Evolutionary conservation across 192 early-diverging fungal species (phyloP).

Genomic region (Podochytrium sp.): DNA sequence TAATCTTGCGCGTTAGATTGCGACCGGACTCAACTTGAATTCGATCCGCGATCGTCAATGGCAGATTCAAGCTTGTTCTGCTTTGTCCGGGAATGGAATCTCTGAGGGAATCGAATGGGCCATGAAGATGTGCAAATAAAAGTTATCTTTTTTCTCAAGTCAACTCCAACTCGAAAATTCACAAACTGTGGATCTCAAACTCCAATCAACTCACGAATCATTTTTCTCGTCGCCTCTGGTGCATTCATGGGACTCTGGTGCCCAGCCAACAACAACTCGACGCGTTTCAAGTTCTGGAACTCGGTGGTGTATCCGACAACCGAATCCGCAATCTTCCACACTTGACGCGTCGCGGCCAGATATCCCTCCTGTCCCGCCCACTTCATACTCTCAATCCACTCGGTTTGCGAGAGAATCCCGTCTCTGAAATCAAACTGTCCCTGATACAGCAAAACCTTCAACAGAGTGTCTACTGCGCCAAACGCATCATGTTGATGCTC

Average conservation of each 20-base stretch:
- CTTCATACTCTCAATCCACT: conserved; percentile 71
- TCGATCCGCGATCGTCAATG: conserved; percentile 60
- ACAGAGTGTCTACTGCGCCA: not conserved
- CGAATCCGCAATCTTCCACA: conserved; percentile 38
- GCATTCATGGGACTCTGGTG: conserved; percentile 78
- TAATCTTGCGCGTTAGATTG: too few species aligned
- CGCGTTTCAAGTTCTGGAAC: conserved; percentile 56
- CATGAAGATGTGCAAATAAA: conserved; percentile 43
- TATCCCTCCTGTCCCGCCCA: conserved; percentile 54
- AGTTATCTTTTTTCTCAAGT: too few species aligned
- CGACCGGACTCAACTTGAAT: conserved; percentile 57
- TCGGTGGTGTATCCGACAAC: conserved; percentile 66
- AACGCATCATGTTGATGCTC: not conserved
- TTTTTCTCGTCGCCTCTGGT: conserved; percentile 28
- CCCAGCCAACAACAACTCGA: conserved; percentile 70
- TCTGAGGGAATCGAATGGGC: conserved; percentile 67
- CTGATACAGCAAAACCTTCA: conserved; percentile 65
- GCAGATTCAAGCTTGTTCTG: conserved; percentile 67
- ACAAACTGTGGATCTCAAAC: not conserved
- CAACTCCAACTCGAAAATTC: too few species aligned
- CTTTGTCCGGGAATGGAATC: conserved; percentile 53
- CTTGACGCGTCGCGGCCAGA: conserved; percentile 34
- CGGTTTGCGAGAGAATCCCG: conserved; percentile 62
- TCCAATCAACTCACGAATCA: conserved; percentile 54
- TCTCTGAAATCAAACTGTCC: conserved; percentile 86